Base-by-base conservation (phyloP, 2,329 filamentous ascomycete species). In the Fusarium sp. region DNA sequence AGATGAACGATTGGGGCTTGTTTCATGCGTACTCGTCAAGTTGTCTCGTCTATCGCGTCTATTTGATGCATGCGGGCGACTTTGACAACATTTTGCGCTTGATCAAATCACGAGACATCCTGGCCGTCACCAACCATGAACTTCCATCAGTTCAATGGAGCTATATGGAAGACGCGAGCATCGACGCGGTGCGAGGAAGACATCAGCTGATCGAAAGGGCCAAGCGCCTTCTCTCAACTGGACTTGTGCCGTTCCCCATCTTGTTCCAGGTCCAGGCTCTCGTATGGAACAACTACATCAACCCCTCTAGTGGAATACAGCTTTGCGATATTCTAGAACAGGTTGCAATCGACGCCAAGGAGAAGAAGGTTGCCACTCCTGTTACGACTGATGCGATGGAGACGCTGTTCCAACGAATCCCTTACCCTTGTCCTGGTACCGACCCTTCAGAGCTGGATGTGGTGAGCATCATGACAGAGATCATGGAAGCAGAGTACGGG, bases 201-300 rank as follows among this genome's bases (percentile, higher is more conserved):
- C 73, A 81, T 18, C 60, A 74, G 2, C 79, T 80, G 8, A 40
- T 65, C 2, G 70, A 54, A 64, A 80, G 27, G 52, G 38, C 68
- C 29, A 66, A 74, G 54, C 61, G 35, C 4, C 62, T 71, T 2
- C 74, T 90, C 3, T 20, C 36, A 2, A 31, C 61, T 0, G 61
- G 62, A 5, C 66, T 11, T 22, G 38, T 66, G 82, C 88, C 6
- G 2, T 94, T 91, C 71, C 79, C 82, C 0, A 77, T 91, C 1
- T 84, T 89, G 7, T 93, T 91, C 75, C 91, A 93, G 74, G 82
- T 94, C 6, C 88, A 92, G 60, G 87, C 86, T 18, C 81, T 95
- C 6, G 89, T 91, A 0, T 85, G 87, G 75, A 93, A 93, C 73
- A 90, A 89, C 25, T 90, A 88, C 64, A 84, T 95, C 1, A 84